These are phyloP conservation scores for Rhizopus delemar DNA, from an alignment of 371 early-diverging fungal genomes.

Conservation along the genomic window DNA sequence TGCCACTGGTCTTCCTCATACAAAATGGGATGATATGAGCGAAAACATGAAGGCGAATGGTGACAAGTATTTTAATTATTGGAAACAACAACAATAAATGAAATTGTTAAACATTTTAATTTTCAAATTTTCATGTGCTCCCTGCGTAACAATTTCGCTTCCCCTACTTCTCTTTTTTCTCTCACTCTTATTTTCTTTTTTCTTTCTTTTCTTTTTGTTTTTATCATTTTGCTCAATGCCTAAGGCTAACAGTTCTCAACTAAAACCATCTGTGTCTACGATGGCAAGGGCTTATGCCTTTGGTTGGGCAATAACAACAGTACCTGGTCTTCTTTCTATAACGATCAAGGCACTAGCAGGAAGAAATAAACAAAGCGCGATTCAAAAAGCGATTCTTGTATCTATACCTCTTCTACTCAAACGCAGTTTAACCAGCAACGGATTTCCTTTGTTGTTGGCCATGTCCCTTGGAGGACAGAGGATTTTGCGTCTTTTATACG, in stretches of 20 bases:
- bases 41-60: constrained; percentile 73
- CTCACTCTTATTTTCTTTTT: constrained; percentile 5
- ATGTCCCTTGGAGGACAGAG: constrained; percentile 40
- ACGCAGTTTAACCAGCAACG: constrained; percentile 36
- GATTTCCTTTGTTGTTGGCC: constrained; percentile 39
- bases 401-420: constrained; percentile 27
- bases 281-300: constrained; percentile 44
- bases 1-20: constrained; percentile 46
- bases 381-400: constrained; percentile 21
- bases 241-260: neutral
- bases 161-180: neutral
- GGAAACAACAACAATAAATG: constrained; percentile 28
- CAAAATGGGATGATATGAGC: constrained; percentile 72
- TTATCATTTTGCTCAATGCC: neutral
- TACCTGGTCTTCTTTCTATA: constrained; percentile 27
- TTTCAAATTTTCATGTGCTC: constrained; percentile 17
- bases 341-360: constrained; percentile 22
- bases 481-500: constrained; percentile 16
- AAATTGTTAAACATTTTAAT: neutral
- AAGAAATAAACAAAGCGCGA: constrained; percentile 9
- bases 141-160: constrained; percentile 10
- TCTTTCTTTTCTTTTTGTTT: neutral
- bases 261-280: constrained; percentile 32
- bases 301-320: constrained; percentile 40
- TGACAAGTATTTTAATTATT: constrained; percentile 64